These are phyloP conservation scores for Seiridium cupressi DNA, from an alignment of 2,329 filamentous ascomycete genomes.

Conservation along the genomic window DNA sequence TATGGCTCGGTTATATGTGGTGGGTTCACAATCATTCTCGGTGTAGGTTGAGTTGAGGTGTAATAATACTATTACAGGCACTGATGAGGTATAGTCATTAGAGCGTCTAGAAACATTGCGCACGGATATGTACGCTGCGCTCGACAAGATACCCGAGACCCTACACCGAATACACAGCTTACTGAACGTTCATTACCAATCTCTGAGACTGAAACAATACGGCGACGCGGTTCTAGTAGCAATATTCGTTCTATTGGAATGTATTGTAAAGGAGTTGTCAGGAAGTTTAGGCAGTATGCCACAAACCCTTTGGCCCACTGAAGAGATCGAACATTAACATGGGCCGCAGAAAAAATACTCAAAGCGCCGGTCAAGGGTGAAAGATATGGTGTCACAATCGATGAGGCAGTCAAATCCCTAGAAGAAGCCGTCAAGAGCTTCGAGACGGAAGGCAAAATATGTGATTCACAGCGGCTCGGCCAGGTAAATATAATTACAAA, in stretches of 20 bases:
- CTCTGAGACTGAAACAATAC: constrained; percentile 4
- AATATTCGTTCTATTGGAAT: constrained; percentile 13
- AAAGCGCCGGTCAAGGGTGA: constrained; percentile 12
- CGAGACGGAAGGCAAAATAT: constrained; percentile 10
- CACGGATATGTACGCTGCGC: constrained; percentile 11
- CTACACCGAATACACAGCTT: constrained; percentile 6
- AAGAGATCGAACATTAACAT: not conserved
- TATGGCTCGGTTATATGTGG: constrained; percentile 16
- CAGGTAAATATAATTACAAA: constrained; percentile 3
- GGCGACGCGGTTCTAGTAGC: constrained; percentile 14
- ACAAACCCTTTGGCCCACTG: not conserved
- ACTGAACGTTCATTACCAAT: constrained; percentile 14
- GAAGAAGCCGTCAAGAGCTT: constrained; percentile 9
- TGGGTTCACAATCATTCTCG: constrained; percentile 15
- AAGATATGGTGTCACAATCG: constrained; percentile 10
- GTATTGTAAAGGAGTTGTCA: constrained; percentile 11
- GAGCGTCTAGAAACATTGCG: constrained; percentile 6
- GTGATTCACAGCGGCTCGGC: constrained; percentile 12
- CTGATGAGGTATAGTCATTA: not conserved
- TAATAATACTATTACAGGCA: not conserved
- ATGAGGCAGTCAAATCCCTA: constrained; percentile 7
- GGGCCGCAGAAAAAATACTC: constrained; percentile 9
- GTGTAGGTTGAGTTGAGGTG: not conserved
- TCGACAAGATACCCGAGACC: constrained; percentile 12
- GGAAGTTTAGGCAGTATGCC: constrained; percentile 11